Base-by-base conservation (phyloP, 2,329 filamentous ascomycete species). In the Bretziella fagacearum region DNA sequence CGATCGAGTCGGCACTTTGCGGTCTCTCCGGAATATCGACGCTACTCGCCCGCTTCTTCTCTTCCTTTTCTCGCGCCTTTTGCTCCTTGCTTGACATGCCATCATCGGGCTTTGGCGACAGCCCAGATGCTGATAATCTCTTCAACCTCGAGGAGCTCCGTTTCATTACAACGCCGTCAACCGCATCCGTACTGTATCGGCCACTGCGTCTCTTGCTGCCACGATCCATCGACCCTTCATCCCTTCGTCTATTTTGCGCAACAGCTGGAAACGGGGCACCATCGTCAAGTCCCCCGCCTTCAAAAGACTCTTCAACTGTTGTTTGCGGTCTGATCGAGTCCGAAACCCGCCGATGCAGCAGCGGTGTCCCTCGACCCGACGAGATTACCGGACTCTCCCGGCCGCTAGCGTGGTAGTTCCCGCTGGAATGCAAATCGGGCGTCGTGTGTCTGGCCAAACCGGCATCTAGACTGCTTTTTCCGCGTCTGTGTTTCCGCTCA, bases 1-100 rank as follows among this genome's bases (percentile, higher is more conserved):
- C 87, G 35, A 96, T 76, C 0, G 87, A 93, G 61, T 95, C 87
- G 6, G 80, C 73, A 49, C 84, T 93, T 11, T 70, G 71, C 1
- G 83, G 83, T 7, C 84, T 73, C 55, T 86, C 83, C 51, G 71
- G 62, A 26, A 57, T 55, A 10, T 43, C 40, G 15, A 30, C 40
- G 8, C 15, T 18, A 7, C 18, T 25, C 26, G 40, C 40, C 40
- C 40, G 54, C 22, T 55, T 58, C 25, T 52, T 49, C 18, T 67
- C 62, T 29, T 72, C 61, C 29, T 55, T 49, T 37, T 43, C 40
- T 10, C 26, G 25, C 13, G 15, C 26, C 11, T 30, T 29, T 29
- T 30, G 25, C 13, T 43, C 40, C 26, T 43, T 43, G 26, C n/a
- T 20, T 8, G 40, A 29, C n/a, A 13, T 39, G 10, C 13, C 17